Conservation (phyloP, 768 basidiomycete genomes). For the Mycena pura region DNA sequence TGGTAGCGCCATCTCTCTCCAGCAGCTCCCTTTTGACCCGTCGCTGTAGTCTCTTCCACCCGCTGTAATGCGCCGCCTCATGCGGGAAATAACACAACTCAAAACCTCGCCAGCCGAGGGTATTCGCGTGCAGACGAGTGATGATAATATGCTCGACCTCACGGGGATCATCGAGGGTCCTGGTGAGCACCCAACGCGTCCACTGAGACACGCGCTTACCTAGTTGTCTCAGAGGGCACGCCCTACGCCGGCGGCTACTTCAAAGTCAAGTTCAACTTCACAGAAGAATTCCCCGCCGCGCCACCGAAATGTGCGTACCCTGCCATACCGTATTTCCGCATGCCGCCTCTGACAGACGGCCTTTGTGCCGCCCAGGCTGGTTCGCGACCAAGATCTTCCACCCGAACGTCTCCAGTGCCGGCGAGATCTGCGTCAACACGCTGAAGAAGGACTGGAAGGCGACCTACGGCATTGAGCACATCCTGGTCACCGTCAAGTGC, state of each 20-base stretch:
- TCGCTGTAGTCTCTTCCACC: conserved; percentile 50
- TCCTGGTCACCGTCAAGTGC: conserved; percentile 92
- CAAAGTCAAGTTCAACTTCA: conserved; percentile 85
- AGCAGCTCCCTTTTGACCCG: not conserved
- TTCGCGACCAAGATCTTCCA: conserved; percentile 96
- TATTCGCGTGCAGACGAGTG: conserved; percentile 85
- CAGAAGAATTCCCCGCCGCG: conserved; percentile 90
- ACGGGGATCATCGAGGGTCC: conserved; percentile 91
- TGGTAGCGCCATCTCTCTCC: not conserved
- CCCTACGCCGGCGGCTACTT: conserved; percentile 75
- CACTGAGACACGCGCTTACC: conserved; percentile 33
- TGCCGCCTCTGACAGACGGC: conserved; percentile 12
- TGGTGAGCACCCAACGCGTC: conserved; percentile 57
- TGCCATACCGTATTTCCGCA: not conserved
- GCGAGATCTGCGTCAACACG: conserved; percentile 97
- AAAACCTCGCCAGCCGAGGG: conserved; percentile 88
- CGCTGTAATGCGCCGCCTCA: conserved; percentile 79
- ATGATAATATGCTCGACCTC: conserved; percentile 89
- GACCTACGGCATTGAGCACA: conserved; percentile 88
- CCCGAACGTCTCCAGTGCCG: conserved; percentile 88
- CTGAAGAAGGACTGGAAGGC: conserved; percentile 98
- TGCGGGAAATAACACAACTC: conserved; percentile 85
- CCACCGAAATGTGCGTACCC: conserved; percentile 86
- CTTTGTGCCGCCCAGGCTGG: conserved; percentile 66
- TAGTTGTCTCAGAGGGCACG: conserved; percentile 55